A percentile compares a stretch with the other conserved stretches of the same genome.
These are phyloP conservation scores for Alloteropsis semialata DNA, from an alignment of 176 grass and related monocot species.

Conservation along the genomic window DNA sequence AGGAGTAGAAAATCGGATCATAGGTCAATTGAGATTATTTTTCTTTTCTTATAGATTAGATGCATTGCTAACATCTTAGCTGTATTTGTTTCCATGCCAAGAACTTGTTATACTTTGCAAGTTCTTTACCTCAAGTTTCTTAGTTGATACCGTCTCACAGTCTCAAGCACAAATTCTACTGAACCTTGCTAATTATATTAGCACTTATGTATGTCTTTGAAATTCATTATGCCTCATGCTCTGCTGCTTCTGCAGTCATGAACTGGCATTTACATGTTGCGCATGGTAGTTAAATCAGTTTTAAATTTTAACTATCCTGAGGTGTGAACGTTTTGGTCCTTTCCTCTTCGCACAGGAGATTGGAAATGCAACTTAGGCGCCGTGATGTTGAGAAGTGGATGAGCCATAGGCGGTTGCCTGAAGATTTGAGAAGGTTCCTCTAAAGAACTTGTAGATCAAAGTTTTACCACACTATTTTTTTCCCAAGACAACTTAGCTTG, in stretches of 20 bases:
- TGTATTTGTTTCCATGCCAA: too few relatives aligned
- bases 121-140: too few relatives aligned
- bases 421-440: constrained; percentile 77
- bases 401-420: constrained; percentile 92
- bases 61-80: too few relatives aligned
- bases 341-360: constrained; percentile 50
- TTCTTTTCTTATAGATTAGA: too few relatives aligned
- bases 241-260: not conserved
- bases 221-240: not conserved
- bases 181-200: too few relatives aligned
- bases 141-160: not conserved
- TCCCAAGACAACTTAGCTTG: not conserved
- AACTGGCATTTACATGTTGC: not conserved
- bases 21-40: too few relatives aligned
- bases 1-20: too few relatives aligned
- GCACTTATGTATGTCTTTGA: not conserved
- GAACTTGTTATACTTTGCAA: too few relatives aligned
- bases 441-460: constrained; percentile 17
- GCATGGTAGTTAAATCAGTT: constrained; percentile 4
- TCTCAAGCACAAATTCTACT: too few relatives aligned
- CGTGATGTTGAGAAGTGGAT: constrained; percentile 99
- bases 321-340: not conserved
- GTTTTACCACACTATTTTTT: not conserved
- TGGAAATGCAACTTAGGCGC: constrained; percentile 96
- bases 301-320: constrained; percentile 5